Evolutionary conservation across 148 eudicot species (phyloP), one percentile per base, ranked within the genome.

Genomic region (Bassia scoparia): DNA sequence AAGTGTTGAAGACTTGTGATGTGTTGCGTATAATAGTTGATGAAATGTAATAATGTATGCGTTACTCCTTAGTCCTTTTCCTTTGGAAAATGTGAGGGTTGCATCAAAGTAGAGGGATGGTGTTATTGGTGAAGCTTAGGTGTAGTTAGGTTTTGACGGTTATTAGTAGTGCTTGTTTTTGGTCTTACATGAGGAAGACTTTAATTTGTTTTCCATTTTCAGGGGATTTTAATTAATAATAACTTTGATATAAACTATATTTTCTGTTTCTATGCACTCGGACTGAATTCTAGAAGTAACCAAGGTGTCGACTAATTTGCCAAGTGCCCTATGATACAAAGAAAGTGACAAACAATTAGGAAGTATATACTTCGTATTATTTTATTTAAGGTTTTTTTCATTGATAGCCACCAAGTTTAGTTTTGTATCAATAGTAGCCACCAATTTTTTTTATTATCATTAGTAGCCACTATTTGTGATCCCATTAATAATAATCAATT

Each of bases 101-200:
- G 72, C 37, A 17, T 71, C 46, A 56, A 35, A 71, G 29, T 70
- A 11, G 17, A 41, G 65, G 5, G 24, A 15, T 43, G 11, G 41
- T 17, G 21, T 33, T 80, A 26, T 75, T 33, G 76, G 67, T 54
- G 75, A 58, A 56, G 69, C 38, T 61, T 78, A 71, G 79, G 81
- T 49, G 70, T 30, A 55, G 79, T 67, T 83, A 70, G 77, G 83
- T 80, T 83, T 78, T 74, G 81, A 69, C 74, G 33, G 63, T 23
- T 58, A 16, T 41, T 35, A 15, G 14, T n/a, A 0, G 55, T 33
- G 37, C 24, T 69, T 53, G 16, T 0, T 54, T 35, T 70, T 55
- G 63, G 29, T 70, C 60, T 61, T 61, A 61, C 61, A 1, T 20
- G 13, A 48, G 23, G 10, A 41, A 20, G 49, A 65, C 21, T 41